Percentiles rank a stretch among this genome's conserved stretches.
Conservation (phyloP, 805 yeast genomes). For the Yarrowia sp. region DNA sequence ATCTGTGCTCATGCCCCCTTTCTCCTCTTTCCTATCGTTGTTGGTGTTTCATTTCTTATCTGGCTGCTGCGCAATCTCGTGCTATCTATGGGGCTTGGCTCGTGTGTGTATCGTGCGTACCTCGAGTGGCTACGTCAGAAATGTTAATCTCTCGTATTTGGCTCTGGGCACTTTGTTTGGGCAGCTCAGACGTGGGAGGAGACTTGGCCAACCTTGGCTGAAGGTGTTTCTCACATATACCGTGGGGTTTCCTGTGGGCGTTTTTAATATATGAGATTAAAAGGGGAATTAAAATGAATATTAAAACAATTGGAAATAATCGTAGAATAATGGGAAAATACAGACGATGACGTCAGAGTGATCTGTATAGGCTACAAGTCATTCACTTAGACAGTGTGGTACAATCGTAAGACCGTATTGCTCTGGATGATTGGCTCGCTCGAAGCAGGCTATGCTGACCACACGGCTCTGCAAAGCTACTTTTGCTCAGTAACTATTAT, state of each 20-base stretch:
- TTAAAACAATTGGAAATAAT: background rate
- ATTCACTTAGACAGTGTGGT: too few species aligned
- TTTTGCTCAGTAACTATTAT: constrained; percentile 16
- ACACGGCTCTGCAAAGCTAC: constrained; percentile 12
- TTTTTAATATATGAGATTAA: background rate
- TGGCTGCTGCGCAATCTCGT: too few species aligned
- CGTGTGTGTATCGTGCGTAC: background rate
- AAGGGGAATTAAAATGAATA: background rate
- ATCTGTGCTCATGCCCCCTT: too few species aligned
- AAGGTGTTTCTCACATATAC: background rate
- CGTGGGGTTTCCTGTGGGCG: background rate
- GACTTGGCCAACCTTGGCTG: background rate
- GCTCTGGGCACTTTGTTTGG: background rate
- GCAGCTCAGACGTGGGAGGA: constrained; percentile 2
- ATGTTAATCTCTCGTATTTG: constrained; percentile 10
- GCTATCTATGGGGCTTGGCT: too few species aligned
- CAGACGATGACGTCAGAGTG: too few species aligned
- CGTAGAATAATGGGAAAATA: background rate
- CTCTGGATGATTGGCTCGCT: too few species aligned
- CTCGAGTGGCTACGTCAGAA: background rate
- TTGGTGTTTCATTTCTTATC: too few species aligned
- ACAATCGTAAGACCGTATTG: too few species aligned
- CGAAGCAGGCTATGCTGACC: background rate
- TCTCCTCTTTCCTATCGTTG: too few species aligned
- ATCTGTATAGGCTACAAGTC: too few species aligned